Evolutionary conservation across 1,284 basidiomycete genomes (phyloP).

Genomic region (Xerocomus nothofagi): DNA sequence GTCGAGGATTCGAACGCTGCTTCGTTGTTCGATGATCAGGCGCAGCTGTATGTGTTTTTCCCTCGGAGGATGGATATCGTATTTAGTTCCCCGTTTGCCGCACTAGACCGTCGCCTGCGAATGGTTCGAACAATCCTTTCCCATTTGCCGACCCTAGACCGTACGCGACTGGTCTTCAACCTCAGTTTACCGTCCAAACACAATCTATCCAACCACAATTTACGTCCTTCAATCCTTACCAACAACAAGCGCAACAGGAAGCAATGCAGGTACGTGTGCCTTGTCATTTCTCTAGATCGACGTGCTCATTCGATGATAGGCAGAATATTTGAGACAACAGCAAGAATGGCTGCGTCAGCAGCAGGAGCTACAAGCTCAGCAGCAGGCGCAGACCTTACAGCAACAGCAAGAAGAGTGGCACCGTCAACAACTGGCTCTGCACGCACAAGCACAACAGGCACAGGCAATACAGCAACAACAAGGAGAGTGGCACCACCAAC

Average conservation of each 20-base stretch:
- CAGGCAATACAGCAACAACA: constrained; percentile 58
- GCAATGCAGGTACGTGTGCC: constrained; percentile 58
- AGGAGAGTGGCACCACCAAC: constrained; percentile 68
- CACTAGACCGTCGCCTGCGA: constrained; percentile 36
- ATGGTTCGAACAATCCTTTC: constrained; percentile 52
- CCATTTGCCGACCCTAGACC: constrained; percentile 67
- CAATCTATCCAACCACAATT: constrained; percentile 69
- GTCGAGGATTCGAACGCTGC: constrained; percentile 76
- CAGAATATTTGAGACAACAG: constrained; percentile 73
- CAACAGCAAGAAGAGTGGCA: constrained; percentile 69
- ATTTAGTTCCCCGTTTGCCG: constrained; percentile 6
- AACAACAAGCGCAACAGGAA: constrained; percentile 91
- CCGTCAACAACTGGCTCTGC: constrained; percentile 63
- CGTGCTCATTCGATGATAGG: constrained; percentile 36
- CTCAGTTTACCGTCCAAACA: constrained; percentile 72
- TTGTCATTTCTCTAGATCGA: constrained; percentile 2
- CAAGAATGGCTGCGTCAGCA: constrained; percentile 56
- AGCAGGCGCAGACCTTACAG: constrained; percentile 33
- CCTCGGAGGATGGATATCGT: not conserved
- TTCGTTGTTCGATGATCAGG: constrained; percentile 83
- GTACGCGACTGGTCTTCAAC: constrained; percentile 60
- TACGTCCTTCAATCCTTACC: constrained; percentile 95
- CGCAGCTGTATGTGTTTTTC: constrained; percentile 56
- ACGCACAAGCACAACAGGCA: constrained; percentile 52
- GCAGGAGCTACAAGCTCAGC: constrained; percentile 46